Evolutionary conservation across 106 monocot species (phyloP), one percentile per base, ranked within the genome.

Genomic region (Apostasia ramifera): DNA sequence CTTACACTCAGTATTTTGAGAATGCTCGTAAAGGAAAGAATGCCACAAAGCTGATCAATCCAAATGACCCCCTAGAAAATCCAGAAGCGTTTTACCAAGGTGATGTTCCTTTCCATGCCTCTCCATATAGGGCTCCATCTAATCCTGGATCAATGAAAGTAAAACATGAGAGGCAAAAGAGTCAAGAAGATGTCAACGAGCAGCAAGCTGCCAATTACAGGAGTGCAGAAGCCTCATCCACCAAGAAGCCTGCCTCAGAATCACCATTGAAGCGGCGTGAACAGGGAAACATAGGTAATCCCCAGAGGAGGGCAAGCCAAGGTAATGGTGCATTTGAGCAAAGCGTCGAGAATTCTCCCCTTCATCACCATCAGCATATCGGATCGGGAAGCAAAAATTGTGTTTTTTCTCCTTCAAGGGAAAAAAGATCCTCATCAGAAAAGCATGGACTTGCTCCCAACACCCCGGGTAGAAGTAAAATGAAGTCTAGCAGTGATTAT

Each of bases 1-100:
- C 84, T 38, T 90, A 90, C 56, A 90, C 93, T 4, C 70, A 84
- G 55, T 84, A 82, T 67, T 90, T 94, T 54, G 90, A 94, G 7
- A 78, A 80, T 69, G 82, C 82, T 14, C 86, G 86, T 4, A 94
- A 80, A 56, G 80, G 70, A 47, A 86, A 66, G 80, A 72, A 43
- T 56, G 83, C 60, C 47, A 74, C 77, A 48, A 84, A 55, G 63
- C 0, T 79, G 47, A 69, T 86, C 54, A 93, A 89, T 80, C 93
- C 89, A 50, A 93, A 89, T 62, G 84, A 89, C 63, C 83, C 88
- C 62, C 43, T 77, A 53, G 75, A 86, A 58, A 82, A 79, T 71
- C 80, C 81, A 44, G 86, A 80, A 58, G 68, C 76, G 26, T 88
- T 85, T 55, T 67, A 71, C 39, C 10, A 70, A 37, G 71, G 79